phyloP scores from a whole-genome alignment of 305 asterid genomes.

The Fraxinus greggii region DNA sequence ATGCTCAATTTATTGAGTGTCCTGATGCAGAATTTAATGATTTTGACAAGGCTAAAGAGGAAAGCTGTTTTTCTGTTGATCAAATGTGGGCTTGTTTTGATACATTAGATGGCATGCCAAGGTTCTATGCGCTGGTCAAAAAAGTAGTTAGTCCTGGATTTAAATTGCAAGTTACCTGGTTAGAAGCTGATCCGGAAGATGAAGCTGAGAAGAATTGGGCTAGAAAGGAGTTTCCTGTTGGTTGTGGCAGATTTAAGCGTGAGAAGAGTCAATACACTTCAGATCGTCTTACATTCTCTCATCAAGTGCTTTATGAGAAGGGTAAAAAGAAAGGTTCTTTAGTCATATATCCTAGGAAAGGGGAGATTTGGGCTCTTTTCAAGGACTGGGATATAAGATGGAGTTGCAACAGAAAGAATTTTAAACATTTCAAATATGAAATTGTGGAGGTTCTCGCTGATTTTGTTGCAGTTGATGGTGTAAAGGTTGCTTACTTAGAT shows the following conservation, averaged over 20 bases:
- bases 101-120: slow-evolving; percentile 70
- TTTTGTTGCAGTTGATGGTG: slow-evolving; percentile 45
- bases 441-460: slow-evolving; percentile 65
- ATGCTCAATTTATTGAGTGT: slow-evolving; percentile 16
- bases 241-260: slow-evolving; percentile 62
- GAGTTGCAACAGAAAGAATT: slow-evolving; percentile 41
- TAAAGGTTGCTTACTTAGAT: slow-evolving; percentile 47
- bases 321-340: slow-evolving; percentile 44
- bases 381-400: slow-evolving; percentile 65
- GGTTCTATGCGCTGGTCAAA: slow-evolving; percentile 69
- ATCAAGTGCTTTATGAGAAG: slow-evolving; percentile 38
- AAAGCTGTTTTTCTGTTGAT: slow-evolving; percentile 43
- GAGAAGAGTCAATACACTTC: slow-evolving; percentile 32
- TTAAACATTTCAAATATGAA: slow-evolving; percentile 44
- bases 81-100: slow-evolving; percentile 91
- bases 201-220: slow-evolving; percentile 41
- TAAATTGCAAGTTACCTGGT: slow-evolving; percentile 58
- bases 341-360: slow-evolving; percentile 50
- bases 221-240: slow-evolving; percentile 49
- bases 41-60: slow-evolving; percentile 60
- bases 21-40: slow-evolving; percentile 76
- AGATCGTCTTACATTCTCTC: slow-evolving; percentile 47
- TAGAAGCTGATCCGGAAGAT: slow-evolving; percentile 61
- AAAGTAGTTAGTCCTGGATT: slow-evolving; percentile 43
- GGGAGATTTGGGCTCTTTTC: slow-evolving; percentile 80